Conservation (phyloP, 2,329 filamentous ascomycete genomes). For the Apiospora sp. region DNA sequence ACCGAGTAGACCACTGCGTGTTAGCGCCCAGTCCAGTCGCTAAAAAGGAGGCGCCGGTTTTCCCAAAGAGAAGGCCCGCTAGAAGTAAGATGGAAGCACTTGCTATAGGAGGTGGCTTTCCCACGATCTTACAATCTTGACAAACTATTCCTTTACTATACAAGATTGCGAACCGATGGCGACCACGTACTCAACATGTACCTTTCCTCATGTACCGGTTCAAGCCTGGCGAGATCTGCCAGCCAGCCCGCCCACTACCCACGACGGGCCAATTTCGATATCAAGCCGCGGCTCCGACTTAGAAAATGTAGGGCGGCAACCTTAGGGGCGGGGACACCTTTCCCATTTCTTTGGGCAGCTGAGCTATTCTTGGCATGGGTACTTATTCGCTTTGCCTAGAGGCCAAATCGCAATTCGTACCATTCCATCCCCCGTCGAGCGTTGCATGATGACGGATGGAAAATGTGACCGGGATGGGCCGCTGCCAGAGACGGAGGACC, state of each 20-base stretch:
- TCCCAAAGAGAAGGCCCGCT: not conserved
- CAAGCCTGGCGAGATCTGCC: not conserved
- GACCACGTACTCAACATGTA: not conserved
- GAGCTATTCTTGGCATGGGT: not conserved
- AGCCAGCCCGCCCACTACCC: not conserved
- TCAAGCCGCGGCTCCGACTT: not conserved
- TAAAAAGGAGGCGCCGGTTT: not conserved
- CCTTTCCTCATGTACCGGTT: not conserved
- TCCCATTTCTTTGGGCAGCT: not conserved
- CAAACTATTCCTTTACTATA: not conserved
- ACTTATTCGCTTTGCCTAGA: not conserved
- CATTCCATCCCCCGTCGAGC: not conserved
- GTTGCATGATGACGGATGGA: not conserved
- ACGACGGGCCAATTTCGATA: not conserved
- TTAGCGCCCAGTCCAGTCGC: not conserved
- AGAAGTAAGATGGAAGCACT: not conserved
- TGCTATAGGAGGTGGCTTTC: conserved; percentile 5
- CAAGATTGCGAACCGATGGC: not conserved
- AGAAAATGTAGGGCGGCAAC: not conserved
- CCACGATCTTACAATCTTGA: not conserved
- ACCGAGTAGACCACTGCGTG: not conserved
- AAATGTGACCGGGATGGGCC: not conserved
- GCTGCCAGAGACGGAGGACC: not conserved
- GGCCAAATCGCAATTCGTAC: not conserved
- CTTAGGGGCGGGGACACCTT: not conserved